Evolutionary conservation across 345 rosid genomes (phyloP).

Genomic region (Kandelia obovata): DNA sequence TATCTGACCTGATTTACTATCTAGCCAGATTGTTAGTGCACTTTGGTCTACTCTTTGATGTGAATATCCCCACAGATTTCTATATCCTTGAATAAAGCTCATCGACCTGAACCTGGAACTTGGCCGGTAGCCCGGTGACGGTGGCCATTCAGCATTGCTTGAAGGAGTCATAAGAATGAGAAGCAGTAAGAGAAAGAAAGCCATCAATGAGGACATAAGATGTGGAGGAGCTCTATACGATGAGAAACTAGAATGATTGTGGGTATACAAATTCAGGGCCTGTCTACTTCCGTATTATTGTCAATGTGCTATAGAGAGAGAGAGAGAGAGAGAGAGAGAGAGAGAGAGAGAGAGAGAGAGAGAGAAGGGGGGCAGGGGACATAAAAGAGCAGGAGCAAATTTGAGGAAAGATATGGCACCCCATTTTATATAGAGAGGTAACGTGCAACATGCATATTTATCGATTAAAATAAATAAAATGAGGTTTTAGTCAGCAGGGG

Average conservation of each 20-base stretch:
- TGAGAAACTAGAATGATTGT: constrained; percentile 28
- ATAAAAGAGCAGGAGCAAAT: background rate
- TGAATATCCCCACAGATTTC: constrained; percentile 82
- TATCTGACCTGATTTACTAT: constrained; percentile 56
- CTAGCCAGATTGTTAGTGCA: constrained; percentile 84
- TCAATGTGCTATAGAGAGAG: background rate
- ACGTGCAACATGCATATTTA: background rate
- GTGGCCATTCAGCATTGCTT: constrained; percentile 61
- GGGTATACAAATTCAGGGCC: constrained; percentile 34
- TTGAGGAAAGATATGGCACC: background rate
- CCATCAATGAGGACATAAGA: constrained; percentile 17
- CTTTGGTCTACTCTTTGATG: constrained; percentile 67
- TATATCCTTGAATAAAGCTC: constrained; percentile 64
- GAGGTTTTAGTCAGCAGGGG: background rate
- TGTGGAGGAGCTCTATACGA: constrained; percentile 3
- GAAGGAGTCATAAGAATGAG: constrained; percentile 32
- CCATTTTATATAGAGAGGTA: background rate
- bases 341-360: constrained; percentile 16
- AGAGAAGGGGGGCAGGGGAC: constrained; percentile 9
- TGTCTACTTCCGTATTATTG: too few species aligned
- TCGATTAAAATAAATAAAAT: background rate
- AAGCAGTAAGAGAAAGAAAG: constrained; percentile 33
- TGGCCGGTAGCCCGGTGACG: constrained; percentile 93
- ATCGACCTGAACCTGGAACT: constrained; percentile 64
- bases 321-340: constrained; percentile 16